Conservation (phyloP, 75 land plant species). For the Pinus taeda region DNA sequence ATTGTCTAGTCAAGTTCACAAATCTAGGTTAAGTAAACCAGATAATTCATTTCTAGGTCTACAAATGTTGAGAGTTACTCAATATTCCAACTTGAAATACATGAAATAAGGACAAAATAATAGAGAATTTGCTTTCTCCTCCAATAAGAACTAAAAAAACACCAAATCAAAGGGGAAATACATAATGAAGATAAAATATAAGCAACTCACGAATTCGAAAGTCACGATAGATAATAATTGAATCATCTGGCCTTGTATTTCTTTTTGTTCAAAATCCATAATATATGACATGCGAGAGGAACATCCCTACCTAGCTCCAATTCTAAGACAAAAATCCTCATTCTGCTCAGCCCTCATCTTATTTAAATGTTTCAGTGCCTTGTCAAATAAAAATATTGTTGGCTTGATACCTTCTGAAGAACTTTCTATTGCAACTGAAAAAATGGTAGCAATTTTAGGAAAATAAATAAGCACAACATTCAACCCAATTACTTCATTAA, state of each 20-base stretch:
- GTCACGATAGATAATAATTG: constrained; percentile 80
- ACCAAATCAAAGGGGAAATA: not conserved
- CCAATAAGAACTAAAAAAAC: not conserved
- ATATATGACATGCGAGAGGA: constrained; percentile 96
- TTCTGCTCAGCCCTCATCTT: constrained; percentile 65
- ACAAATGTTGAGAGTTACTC: not conserved
- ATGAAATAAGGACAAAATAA: not conserved
- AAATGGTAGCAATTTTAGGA: not conserved
- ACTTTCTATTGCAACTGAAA: constrained; percentile 19
- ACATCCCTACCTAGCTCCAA: constrained; percentile 97
- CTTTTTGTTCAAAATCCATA: constrained; percentile 63
- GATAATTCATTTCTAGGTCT: not conserved
- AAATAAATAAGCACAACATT: not conserved
- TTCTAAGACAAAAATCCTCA: constrained; percentile 82
- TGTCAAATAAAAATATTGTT: constrained; percentile 73
- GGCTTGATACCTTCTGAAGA: constrained; percentile 55
- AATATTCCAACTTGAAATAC: not conserved
- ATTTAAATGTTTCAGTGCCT: constrained; percentile 75
- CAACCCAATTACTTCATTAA: no score
- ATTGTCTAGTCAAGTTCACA: not conserved
- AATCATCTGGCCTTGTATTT: constrained; percentile 76
- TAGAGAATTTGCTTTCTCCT: not conserved
- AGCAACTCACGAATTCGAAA: constrained; percentile 71
- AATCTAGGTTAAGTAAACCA: not conserved
- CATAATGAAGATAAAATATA: not conserved